These are phyloP conservation scores for Quercus engelmannii DNA, from an alignment of 306 rosid genomes.

Conservation along the genomic window DNA sequence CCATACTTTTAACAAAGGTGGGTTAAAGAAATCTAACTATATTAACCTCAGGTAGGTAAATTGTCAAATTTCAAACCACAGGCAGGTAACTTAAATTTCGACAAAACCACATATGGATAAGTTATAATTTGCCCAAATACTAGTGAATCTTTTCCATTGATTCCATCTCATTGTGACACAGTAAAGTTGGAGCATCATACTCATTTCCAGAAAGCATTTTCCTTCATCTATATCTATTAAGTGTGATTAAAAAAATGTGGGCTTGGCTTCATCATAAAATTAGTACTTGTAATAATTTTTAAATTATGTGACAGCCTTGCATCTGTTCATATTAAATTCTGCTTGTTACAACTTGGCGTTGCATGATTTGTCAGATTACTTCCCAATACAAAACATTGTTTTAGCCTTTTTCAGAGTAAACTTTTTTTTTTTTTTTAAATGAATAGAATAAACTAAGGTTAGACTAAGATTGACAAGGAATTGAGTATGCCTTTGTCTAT, in stretches of 20 bases:
- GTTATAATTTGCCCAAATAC: too few species aligned
- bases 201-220: neutral
- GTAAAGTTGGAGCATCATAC: neutral
- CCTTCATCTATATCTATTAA: neutral
- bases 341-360: neutral
- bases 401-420: neutral
- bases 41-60: too few species aligned
- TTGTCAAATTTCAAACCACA: too few species aligned
- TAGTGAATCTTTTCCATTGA: too few species aligned
- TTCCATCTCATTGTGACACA: neutral
- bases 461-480: slow-evolving; percentile 22
- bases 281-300: neutral
- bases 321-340: neutral
- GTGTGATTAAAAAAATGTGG: neutral
- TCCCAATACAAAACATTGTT: neutral
- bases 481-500: slow-evolving; percentile 59
- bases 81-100: too few species aligned
- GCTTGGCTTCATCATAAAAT: neutral
- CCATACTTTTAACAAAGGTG: too few species aligned
- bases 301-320: neutral
- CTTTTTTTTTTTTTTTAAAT: neutral
- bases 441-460: too few species aligned
- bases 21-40: too few species aligned
- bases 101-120: rapidly evolving
- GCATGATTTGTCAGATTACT: neutral